phyloP scores from a whole-genome alignment of 495 filamentous ascomycete genomes.

The Lasiosphaeriaceae sp. region DNA sequence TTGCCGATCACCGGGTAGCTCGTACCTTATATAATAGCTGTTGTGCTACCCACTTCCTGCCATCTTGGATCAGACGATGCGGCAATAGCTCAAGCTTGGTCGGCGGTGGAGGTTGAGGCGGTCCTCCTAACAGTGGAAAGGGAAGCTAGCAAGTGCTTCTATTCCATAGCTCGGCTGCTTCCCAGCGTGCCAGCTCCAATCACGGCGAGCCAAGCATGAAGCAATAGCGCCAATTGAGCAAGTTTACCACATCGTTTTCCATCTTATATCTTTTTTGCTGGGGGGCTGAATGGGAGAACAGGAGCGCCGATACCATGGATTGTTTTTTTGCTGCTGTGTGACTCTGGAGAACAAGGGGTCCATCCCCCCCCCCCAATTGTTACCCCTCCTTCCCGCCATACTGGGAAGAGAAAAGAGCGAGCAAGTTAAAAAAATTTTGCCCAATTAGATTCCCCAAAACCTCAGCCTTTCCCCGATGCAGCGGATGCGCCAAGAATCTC shows the following conservation, averaged over 20 bases:
- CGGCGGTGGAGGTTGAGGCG: neutral
- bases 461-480: neutral
- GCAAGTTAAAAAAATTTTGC: neutral
- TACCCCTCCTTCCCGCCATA: neutral
- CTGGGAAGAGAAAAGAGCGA: neutral
- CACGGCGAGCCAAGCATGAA: neutral
- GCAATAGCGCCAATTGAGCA: slow-evolving; percentile 16
- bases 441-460: neutral
- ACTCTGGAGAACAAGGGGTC: no score
- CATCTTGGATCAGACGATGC: neutral
- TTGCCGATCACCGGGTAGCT: no score
- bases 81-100: neutral
- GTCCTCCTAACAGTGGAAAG: no score
- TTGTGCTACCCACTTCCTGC: neutral
- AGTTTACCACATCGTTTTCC: slow-evolving; percentile 7
- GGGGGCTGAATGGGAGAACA: neutral
- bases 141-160: neutral
- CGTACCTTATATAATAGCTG: neutral
- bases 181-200: neutral
- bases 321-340: no score
- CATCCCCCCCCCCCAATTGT: no score
- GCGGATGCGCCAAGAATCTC: neutral
- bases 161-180: neutral
- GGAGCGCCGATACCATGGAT: no score
- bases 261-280: neutral